Evolutionary conservation across 1,284 basidiomycete species (phyloP).

Genomic region (Moesziomyces sp.): DNA sequence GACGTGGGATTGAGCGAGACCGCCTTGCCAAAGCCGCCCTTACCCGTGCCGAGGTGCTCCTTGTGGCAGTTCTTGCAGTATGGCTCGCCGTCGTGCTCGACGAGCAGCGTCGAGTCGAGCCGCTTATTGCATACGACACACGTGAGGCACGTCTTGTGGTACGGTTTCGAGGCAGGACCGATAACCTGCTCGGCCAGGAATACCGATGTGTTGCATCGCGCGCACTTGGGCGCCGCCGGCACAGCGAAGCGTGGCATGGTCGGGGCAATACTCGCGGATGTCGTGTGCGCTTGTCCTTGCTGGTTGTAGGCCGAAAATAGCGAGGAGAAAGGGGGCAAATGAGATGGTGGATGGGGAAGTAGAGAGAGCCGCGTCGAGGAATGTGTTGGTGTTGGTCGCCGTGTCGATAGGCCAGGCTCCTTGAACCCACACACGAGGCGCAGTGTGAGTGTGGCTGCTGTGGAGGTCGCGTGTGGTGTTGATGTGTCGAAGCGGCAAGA

Average conservation of each 20-base stretch:
- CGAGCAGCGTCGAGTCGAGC: conserved; percentile 63
- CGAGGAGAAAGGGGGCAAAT: neutral
- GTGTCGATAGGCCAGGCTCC: no score
- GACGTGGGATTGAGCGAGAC: conserved; percentile 59
- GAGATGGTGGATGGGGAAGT: no score
- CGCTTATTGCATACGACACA: conserved; percentile 65
- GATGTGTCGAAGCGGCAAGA: neutral
- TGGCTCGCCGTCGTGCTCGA: conserved; percentile 66
- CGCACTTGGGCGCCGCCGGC: conserved; percentile 62
- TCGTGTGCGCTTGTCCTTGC: neutral
- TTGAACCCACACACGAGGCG: no score
- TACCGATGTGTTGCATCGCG: conserved; percentile 62
- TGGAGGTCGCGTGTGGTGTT: neutral
- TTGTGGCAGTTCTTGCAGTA: conserved; percentile 67
- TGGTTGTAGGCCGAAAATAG: neutral
- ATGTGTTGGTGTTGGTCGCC: no score
- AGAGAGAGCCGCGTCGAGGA: no score
- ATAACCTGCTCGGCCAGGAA: conserved; percentile 66
- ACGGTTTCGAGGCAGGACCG: conserved; percentile 61
- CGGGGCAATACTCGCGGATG: neutral
- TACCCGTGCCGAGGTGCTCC: conserved; percentile 64
- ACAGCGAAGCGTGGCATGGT: conserved; percentile 56
- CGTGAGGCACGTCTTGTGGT: conserved; percentile 66
- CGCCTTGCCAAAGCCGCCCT: conserved; percentile 62
- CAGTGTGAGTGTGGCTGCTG: neutral